Evolutionary conservation across 768 basidiomycete genomes (phyloP), one percentile per base, ranked within the genome.

Genomic region (Leccinellum rugosiceps): DNA sequence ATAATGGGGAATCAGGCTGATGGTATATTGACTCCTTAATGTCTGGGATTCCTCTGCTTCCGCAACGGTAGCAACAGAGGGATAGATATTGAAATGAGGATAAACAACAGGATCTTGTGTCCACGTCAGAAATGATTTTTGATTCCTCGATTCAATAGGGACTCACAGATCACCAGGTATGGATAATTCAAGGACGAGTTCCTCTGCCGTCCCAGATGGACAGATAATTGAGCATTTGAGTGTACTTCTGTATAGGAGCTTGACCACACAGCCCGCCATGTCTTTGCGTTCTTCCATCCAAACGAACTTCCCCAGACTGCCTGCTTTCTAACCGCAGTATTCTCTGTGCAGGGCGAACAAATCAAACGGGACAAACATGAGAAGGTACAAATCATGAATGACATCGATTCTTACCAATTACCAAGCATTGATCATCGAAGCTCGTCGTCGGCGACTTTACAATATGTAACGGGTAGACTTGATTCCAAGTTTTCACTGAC

Each of bases 301-400:
- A 65, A 66, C 23, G 67, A 64, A 50, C 17, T 52, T 44, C 57
- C 58, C 78, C 23, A 58, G 10, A 82, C 80, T 4, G 76, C 74
- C 81, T 83, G 38, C 64, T 71, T 64, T 80, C 77, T 31, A 82
- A 79, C 28, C 9, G 30, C 28, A 30, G 23, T 31, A 78, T 68
- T 72, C 81, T 76, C 47, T 87, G 77, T 57, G 70, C 17, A 67
- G 43, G 9, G 21, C 8, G 75, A 80, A 30, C 82, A 66, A 65
- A 87, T 80, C 19, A 82, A 85, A 11, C 82, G 78, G 31, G 77
- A 77, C n/a, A 49, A 74, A 74, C 17, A 15, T 51, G 43, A 60
- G 58, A 34, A 55, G 38, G 45, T 19, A 4, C 9, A 60, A 0
- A 23, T 46, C 21, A 48, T 45, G 17, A 23, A 26, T 25, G 8